Base-by-base conservation (phyloP, 441 rosid genomes). In the Pelargonium australe region DNA sequence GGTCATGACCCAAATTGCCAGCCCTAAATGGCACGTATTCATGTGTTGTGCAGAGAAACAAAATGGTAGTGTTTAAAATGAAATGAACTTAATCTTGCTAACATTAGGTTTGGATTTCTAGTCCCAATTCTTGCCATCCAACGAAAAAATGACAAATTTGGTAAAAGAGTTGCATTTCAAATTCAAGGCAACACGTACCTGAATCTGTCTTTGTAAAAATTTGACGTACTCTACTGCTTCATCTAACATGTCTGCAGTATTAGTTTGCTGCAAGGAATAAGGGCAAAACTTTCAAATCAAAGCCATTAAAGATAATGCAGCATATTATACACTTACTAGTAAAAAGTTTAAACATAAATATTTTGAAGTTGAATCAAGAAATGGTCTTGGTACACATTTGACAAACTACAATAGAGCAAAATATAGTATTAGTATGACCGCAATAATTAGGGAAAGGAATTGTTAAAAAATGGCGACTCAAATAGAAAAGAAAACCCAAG, bases 211-310 rank as follows among this genome's bases (percentile, higher is more conserved):
- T 73, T 88, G 90, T 76, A 90, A 89, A 79, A 79, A 69, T 77
- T 90, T 90, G 58, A 90, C 94, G 23, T 88, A 90, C 76, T 84
- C 88, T 65, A 88, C 85, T 2, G 96, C 96, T 78, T 88, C 96
- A 58, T 88, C 94, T 73, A 90, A 72, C 96, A 90, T 90, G 70
- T 90, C 96, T 9, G 96, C 89, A 13, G 96, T 88, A 80, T 88
- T 90, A 57, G 92, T 86, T 85, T 90, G 96, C 96, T 90, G 87
- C 79, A 70, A 68, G 63, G n/a, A 43, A 68, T 2, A 45, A 49
- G 10, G 20, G 65, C 13, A 47, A 13, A 66, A 67, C 47, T 16
- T 7, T 61, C 47, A 45, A 17, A 65, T 57, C 20, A 65, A 68
- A 73, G 17, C 19, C 51, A 2, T 41, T 63, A 14, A 49, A 34